Base-by-base conservation (phyloP, 1,284 basidiomycete genomes). In the Trichosporon sp. region DNA sequence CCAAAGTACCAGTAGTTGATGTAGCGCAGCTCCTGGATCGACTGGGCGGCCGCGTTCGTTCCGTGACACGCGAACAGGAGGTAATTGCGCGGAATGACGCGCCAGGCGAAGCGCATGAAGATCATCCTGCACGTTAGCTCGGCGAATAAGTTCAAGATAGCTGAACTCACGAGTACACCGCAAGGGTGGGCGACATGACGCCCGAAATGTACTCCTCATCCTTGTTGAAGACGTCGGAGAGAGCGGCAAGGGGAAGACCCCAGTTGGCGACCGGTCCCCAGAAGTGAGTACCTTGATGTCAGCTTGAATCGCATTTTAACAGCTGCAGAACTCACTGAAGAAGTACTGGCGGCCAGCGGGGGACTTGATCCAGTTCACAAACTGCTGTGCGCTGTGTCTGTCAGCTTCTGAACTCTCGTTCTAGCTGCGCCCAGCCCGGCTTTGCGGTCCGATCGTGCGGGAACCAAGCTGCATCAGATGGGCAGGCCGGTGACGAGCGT, bases 251-350 rank as follows among this genome's bases (percentile, higher is more conserved):
- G 62, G 94, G 94, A 32, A 98, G 86, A 74, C 94, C 95, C 91
- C 95, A 98, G 84, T 97, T 98, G 60, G 95, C 95, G 65, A 94
- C 92, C 68, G 91, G 91, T 73, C 92, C 92, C 92, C 92, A 95
- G 84, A 95, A 95, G 81, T 95, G 92, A 66, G 92, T 95, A 78
- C 92, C 92, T 95, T 13, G 25, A 25, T 16, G 60, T 61, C 36
- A 65, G 60, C 57, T 54, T n/a, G 5, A 3, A 14, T 16, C 1
- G n/a, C 9, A 14, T 3, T 36, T 4, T 7, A 4, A 25, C 34
- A 33, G 32, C 49, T 40, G 56, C 64, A 56, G n/a, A 1, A 86
- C 91, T 71, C 67, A 94, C 92, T 95, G 83, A 95, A 91, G 82
- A 96, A 95, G 81, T 96, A 96, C 72, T 92, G 86, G 73, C 91